Base-by-base conservation (phyloP, 2,329 filamentous ascomycete species). In the Nemania serpens region DNA sequence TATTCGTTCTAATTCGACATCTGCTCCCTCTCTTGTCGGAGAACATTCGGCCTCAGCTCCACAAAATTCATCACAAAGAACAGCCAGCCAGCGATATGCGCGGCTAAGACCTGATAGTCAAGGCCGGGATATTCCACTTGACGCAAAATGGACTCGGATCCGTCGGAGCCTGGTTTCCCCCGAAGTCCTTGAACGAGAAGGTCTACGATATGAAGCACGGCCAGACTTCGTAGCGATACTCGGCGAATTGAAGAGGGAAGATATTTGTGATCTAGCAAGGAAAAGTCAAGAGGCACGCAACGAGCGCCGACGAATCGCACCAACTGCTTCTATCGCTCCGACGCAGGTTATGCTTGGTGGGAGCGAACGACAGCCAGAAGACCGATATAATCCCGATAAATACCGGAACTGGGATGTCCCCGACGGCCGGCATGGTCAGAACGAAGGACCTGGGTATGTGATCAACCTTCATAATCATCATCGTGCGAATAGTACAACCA, bases 91-190 rank as follows among this genome's bases (percentile, higher is more conserved):
- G 49, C 71, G 71, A 3, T 69, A 66, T 55, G 69, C 74, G 39
- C 77, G 76, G 2, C 74, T 88, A 2, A 83, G 79, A 0, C 86
- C 86, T 0, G 86, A 88, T 66, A 77, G 80, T 20, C 78, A 81
- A 34, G 86, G 86, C 1, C 77, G 80, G 4, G 79, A 82, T 12
- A 88, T 89, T 2, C 80, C 81, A 0, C 68, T 79, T 1, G 82
- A 86, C 25, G 85, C 84, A 1, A 79, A 80, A 51, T 88, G 85
- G 85, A 88, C 85, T 3, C 81, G 79, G 58, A 84, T 88, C 36
- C 79, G 76, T 56, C 79, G 85, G 12, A 76, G 75, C 1, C 76
- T 86, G 0, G 78, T 88, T 9, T 86, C 84, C n/a, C 80, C 82
- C 5, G 84, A 86, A 64, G 82, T 86, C 0, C 75, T 88, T 2